These are phyloP conservation scores for Scenedesmus sp. DNA, from an alignment of 163 green algal genomes.

Conservation along the genomic window DNA sequence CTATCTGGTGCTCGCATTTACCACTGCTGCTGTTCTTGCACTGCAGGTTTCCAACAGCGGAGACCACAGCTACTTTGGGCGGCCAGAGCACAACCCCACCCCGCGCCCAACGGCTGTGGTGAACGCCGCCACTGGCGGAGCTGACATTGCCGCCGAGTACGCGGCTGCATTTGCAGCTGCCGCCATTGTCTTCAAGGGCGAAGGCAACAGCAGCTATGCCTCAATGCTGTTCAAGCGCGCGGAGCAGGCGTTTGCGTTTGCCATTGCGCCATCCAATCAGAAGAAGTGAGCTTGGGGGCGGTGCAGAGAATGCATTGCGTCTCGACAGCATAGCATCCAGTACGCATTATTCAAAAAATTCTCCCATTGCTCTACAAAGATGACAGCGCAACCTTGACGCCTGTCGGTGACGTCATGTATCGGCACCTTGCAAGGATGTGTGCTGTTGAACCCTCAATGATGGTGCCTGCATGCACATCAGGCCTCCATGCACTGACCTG, in stretches of 20 bases:
- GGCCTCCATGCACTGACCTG: neutral
- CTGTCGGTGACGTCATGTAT: no score
- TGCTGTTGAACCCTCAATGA: no score
- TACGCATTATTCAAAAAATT: no score
- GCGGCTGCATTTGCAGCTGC: constrained; percentile 40
- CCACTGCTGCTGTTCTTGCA: neutral
- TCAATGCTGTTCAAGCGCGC: constrained; percentile 37
- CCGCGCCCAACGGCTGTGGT: neutral
- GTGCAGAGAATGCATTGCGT: no score
- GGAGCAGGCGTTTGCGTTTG: constrained; percentile 46
- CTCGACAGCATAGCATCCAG: no score
- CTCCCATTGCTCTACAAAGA: no score
- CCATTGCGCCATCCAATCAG: constrained; percentile 18
- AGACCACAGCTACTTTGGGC: constrained; percentile 52
- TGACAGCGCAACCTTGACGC: no score
- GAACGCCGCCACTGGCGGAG: neutral
- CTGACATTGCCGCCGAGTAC: constrained; percentile 40
- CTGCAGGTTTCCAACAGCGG: neutral
- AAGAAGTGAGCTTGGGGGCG: neutral
- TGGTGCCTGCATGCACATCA: no score
- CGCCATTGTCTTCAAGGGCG: constrained; percentile 9
- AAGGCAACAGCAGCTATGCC: constrained; percentile 20
- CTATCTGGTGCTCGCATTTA: neutral
- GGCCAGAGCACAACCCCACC: constrained; percentile 33
- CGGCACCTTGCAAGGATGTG: no score